Evolutionary conservation across 2,329 filamentous ascomycete species (phyloP), one percentile per base, ranked within the genome.

Genomic region (Macrophomina tecta): DNA sequence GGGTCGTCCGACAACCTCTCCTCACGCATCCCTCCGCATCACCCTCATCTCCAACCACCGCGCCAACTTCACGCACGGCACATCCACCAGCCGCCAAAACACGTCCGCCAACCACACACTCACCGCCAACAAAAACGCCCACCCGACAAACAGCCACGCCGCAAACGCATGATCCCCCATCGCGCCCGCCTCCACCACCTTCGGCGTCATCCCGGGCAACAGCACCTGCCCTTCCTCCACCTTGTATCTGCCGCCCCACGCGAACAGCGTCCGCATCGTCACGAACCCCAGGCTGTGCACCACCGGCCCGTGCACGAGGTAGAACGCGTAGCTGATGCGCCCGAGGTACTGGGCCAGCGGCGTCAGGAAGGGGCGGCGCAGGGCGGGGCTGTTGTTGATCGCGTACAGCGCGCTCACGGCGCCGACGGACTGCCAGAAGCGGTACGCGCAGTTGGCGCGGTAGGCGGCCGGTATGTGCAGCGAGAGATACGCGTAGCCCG

Each of bases 1-100:
- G 23, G 3, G 23, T 23, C 23, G 23, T 23, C 23, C 3, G 23
- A 23, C 42, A 16, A 45, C 42, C 42, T 14, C 42, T 5, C 42
- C 11, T 45, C 42, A 45, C 42, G 5, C 12, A 9, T 45, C 55
- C 23, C 28, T 49, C 45, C 55, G 23, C 42, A 32, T 52, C 7
- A 66, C 64, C 60, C 38, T 68, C 36, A 65, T 70, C 72, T 85
- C 85, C 32, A 86, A 68, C 79, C 83, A 84, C 51, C 81, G 77
- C 3, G 84, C 81, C 70, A 87, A 81, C 60, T 79, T 80, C 7
- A 86, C 78, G 72, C 82, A 80, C 1, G 82, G 82, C 3, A 78
- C 75, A 73, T 89, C 87, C 5, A 89, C 80, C 1, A 76, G 76
- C 34, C 86, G 80, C 85, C 86, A 88, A 71, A 88, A 89, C 3